Conservation (phyloP, 805 yeast genomes). For the Pichia manshurica region DNA sequence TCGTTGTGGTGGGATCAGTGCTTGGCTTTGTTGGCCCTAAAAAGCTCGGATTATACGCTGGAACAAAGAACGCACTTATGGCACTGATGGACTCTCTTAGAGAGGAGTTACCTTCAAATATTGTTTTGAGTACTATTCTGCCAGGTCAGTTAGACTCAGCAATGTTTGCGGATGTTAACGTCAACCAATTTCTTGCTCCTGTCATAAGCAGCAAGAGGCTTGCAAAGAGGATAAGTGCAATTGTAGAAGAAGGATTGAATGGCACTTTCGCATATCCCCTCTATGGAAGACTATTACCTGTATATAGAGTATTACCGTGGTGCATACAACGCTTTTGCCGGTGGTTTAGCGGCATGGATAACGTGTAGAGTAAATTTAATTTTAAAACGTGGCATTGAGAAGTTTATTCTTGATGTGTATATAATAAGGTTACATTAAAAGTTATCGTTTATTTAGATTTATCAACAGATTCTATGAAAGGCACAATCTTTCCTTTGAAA, state of each 20-base stretch:
- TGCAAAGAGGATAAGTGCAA: slow-evolving; percentile 32
- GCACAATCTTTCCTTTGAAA: slow-evolving; percentile 26
- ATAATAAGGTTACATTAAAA: background rate
- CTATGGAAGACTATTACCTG: slow-evolving; percentile 42
- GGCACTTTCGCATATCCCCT: slow-evolving; percentile 43
- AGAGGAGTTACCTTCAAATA: slow-evolving; percentile 33
- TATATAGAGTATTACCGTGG: slow-evolving; percentile 38
- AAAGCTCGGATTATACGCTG: slow-evolving; percentile 42
- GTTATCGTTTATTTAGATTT: slow-evolving; percentile 16
- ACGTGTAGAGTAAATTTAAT: slow-evolving; percentile 9
- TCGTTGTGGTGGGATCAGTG: slow-evolving; percentile 42
- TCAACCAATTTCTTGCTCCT: slow-evolving; percentile 44
- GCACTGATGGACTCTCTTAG: slow-evolving; percentile 41
- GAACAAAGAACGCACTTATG: slow-evolving; percentile 42
- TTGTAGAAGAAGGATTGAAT: slow-evolving; percentile 33
- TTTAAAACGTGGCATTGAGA: background rate
- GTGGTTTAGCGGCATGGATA: slow-evolving; percentile 29
- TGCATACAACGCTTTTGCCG: slow-evolving; percentile 30
- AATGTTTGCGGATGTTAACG: slow-evolving; percentile 45
- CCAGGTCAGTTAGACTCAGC: slow-evolving; percentile 48
- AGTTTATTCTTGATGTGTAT: background rate
- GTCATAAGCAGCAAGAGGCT: slow-evolving; percentile 34
- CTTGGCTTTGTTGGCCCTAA: slow-evolving; percentile 45
- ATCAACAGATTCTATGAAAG: slow-evolving; percentile 17
- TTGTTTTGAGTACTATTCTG: slow-evolving; percentile 33